Evolutionary conservation across 495 filamentous ascomycete genomes (phyloP), one percentile per base, ranked within the genome.

Genomic region (Rhypophila decipiens): DNA sequence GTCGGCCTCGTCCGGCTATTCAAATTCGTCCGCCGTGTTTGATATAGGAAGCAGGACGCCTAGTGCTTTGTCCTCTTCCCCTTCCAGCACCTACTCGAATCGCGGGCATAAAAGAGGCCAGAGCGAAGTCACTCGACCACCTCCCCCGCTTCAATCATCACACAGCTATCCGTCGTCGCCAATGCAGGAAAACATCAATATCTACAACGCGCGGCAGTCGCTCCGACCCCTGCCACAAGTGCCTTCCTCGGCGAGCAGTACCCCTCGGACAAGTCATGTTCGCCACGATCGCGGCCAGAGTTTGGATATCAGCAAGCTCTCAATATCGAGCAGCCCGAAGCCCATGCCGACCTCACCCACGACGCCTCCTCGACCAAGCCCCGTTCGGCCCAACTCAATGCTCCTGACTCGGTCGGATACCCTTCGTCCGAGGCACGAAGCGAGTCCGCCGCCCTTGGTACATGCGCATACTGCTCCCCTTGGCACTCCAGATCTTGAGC

Each of bases 171-270:
- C 59, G 37, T 60, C 61, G 24, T 65, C 69, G 35, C 76, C 70
- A 47, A 67, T 74, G 60, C 58, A 71, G 48, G 68, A 82, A n/a
- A n/a, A n/a, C 57, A 41, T 17, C 19, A 70, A 67, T 36, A 61
- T 76, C 51, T 93, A 89, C 63, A 82, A 79, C 51, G 82, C 71
- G 47, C 83, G 88, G 15, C 84, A 87, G 54, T 89, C 87, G 10
- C 69, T 94, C 46, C 78, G 87, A 53, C 86, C 88, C 19, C 76
- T 90, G 10, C 79, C 87, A 11, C 86, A 86, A 60, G 71, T 79
- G 1, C 84, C 87, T 10, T 64, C 61, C 4, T n/a, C n/a, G n/a
- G n/a, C n/a, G n/a, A n/a, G 74, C 75, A 31, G 58, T 5, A 35
- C 1, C 2, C 17, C 31, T 15, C 2, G 31, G 12, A 15, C 31